phyloP scores from a whole-genome alignment of 2,329 filamentous ascomycete genomes.

The Coniochaeta sp. region DNA sequence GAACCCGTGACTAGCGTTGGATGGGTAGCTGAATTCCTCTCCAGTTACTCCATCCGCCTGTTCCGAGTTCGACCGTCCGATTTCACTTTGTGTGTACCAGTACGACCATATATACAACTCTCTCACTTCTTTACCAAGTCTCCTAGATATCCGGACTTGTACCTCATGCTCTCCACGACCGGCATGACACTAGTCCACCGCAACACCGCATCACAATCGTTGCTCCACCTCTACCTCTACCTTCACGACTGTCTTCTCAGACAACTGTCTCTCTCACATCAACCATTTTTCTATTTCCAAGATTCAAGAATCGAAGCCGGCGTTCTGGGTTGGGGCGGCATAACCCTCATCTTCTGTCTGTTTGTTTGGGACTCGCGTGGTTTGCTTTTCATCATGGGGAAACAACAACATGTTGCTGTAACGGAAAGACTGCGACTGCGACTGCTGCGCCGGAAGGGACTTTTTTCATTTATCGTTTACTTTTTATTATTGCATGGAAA shows the following conservation, averaged over 20 bases:
- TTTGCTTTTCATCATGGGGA: too few relatives aligned
- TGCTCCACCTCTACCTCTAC: not conserved
- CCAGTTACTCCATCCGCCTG: not conserved
- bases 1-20: not conserved
- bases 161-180: not conserved
- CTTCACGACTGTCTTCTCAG: too few relatives aligned
- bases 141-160: not conserved
- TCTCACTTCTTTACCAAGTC: not conserved
- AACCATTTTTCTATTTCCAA: not conserved
- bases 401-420: too few relatives aligned
- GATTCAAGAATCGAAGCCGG: too few relatives aligned
- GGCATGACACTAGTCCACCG: not conserved
- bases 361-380: too few relatives aligned
- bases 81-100: not conserved
- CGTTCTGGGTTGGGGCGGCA: too few relatives aligned
- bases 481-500: too few relatives aligned
- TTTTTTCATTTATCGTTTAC: too few relatives aligned
- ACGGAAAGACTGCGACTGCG: too few relatives aligned
- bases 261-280: not conserved
- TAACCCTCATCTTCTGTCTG: too few relatives aligned
- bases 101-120: not conserved
- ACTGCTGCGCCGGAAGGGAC: too few relatives aligned
- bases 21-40: not conserved
- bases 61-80: not conserved
- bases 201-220: not conserved